These are phyloP conservation scores for Gossypium aridum DNA, from an alignment of 441 rosid genomes.

Conservation along the genomic window DNA sequence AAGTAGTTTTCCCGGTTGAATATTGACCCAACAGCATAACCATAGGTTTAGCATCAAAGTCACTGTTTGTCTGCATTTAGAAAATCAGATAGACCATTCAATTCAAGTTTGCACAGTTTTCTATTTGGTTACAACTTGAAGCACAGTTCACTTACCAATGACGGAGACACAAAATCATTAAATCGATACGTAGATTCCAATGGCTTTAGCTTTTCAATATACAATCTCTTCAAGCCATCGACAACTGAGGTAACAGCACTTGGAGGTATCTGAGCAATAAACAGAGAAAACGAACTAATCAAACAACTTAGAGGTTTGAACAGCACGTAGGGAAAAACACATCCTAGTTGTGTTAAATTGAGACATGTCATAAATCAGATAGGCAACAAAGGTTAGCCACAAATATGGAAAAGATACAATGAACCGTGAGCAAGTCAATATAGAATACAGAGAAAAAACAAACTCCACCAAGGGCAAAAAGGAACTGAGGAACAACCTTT, in stretches of 20 bases:
- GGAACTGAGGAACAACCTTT: conserved; percentile 39
- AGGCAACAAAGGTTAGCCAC: neutral
- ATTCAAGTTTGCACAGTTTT: neutral
- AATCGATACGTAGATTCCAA: conserved; percentile 73
- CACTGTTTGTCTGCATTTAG: conserved; percentile 62
- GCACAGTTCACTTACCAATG: conserved; percentile 41
- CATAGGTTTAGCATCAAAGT: conserved; percentile 96
- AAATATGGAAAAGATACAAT: neutral
- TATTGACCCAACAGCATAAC: conserved; percentile 97
- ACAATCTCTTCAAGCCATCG: conserved; percentile 84
- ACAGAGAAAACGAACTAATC: neutral
- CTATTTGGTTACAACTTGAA: neutral
- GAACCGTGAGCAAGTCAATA: neutral
- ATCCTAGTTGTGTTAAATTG: neutral
- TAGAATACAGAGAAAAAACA: neutral
- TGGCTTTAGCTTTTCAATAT: conserved; percentile 82
- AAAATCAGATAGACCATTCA: neutral
- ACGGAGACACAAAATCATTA: conserved; percentile 79
- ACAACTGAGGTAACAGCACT: conserved; percentile 73
- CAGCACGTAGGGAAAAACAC: neutral
- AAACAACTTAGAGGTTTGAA: neutral
- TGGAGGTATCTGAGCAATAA: conserved; percentile 32
- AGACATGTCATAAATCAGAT: neutral
- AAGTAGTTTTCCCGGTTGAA: conserved; percentile 94
- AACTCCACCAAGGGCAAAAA: neutral